Evolutionary conservation across 2,329 filamentous ascomycete genomes (phyloP), one percentile per base, ranked within the genome.

Genomic region (Trichophyton mentagrophytes): DNA sequence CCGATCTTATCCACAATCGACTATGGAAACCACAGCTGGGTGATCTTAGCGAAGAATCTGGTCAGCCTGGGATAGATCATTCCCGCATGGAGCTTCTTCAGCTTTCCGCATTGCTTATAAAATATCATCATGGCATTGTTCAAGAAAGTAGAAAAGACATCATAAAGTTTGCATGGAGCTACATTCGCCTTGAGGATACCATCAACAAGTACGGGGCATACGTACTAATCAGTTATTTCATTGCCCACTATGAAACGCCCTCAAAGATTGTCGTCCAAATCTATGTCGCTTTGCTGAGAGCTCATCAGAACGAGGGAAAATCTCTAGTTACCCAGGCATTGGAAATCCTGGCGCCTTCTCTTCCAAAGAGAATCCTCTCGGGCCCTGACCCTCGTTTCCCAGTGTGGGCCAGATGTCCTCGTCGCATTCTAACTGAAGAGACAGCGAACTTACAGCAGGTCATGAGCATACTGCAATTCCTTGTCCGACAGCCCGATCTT

Each of bases 161-260:
- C 64, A 99, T 99, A 70, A 97, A 96, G 74, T 99, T 97, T 73
- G 91, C 90, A 2, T 99, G 93, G 93, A 96, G 91, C 17, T 97
- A 96, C 70, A 99, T 99, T 68, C 85, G 89, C 25, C 82, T 99
- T n/a, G 95, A 99, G 69, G 93, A 99, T 72, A 89, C 96, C 61
- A 96, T 99, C 77, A 99, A 97, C 78, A 99, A 99, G 73, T 93
- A 97, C 72, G 93, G 92, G 0, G 91, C 93, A 2, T 99, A 99
- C 68, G 92, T 96, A 3, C 85, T 99, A 4, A 95, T 99, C 63
- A 90, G 89, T 2, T 99, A 96, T 74, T 99, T 99, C 76, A 96
- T 99, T 67, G 89, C 90, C 0, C 88, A 95, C 65, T 99, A 95
- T 70, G 95, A 99, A 67, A 97, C 93, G 0, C 95, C 93, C 0